Evolutionary conservation across 257 asterid genomes (phyloP).

Genomic region (Echites panduratus): DNA sequence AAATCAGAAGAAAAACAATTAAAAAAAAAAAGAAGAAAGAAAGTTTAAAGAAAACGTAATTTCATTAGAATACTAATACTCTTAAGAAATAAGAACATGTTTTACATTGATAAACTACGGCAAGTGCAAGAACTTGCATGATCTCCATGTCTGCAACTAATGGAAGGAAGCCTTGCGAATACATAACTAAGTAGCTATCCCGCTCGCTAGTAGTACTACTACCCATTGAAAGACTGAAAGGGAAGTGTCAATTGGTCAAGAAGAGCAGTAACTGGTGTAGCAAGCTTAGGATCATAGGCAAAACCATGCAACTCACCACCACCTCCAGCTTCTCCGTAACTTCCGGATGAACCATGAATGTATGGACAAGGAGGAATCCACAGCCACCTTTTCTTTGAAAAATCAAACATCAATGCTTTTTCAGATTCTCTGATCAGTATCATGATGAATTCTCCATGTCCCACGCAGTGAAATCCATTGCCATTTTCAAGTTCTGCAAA

Average conservation of each 20-base stretch:
- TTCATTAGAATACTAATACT: too few species aligned
- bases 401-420: conserved; percentile 59
- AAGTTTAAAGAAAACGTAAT: too few species aligned
- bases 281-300: conserved; percentile 62
- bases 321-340: conserved; percentile 20
- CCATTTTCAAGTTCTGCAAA: conserved; percentile 69
- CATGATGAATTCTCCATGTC: conserved; percentile 59
- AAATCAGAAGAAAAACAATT: too few species aligned
- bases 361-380: conserved; percentile 86
- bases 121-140: not conserved
- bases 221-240: conserved; percentile 43
- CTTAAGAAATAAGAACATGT: too few species aligned
- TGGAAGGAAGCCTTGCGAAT: not conserved
- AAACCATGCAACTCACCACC: conserved; percentile 68
- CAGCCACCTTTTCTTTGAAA: conserved; percentile 50
- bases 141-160: not conserved
- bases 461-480: conserved; percentile 63
- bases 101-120: too few species aligned
- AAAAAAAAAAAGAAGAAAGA: too few species aligned
- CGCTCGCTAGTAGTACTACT: not conserved
- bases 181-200: not conserved
- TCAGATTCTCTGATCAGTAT: conserved; percentile 43
- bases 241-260: conserved; percentile 82
- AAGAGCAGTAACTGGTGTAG: conserved; percentile 65
- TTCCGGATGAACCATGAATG: conserved; percentile 5